These are phyloP conservation scores for Nemania serpens DNA, from an alignment of 2,329 filamentous ascomycete genomes.

Conservation along the genomic window DNA sequence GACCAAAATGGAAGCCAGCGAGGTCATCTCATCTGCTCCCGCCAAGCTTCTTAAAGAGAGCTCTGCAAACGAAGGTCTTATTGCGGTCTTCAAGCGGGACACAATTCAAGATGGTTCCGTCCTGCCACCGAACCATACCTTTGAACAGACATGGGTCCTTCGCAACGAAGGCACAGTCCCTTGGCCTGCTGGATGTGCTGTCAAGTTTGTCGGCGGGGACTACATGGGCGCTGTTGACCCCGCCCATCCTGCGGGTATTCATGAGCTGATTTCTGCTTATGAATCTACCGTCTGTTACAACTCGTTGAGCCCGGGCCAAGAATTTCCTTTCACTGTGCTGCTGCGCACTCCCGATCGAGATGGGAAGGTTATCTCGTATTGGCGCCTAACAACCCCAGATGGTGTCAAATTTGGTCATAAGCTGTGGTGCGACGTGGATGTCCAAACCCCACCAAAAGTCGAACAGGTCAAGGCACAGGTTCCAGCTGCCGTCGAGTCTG, in stretches of 20 bases:
- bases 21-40: slow-evolving; percentile 29
- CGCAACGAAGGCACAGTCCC: slow-evolving; percentile 77
- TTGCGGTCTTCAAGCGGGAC: slow-evolving; percentile 74
- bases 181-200: slow-evolving; percentile 89
- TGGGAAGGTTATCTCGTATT: slow-evolving; percentile 90
- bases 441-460: slow-evolving; percentile 54
- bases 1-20: slow-evolving; percentile 4
- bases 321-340: slow-evolving; percentile 79
- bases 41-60: slow-evolving; percentile 13
- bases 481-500: slow-evolving; percentile 22
- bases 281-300: slow-evolving; percentile 79
- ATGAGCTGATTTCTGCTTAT: slow-evolving; percentile 75
- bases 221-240: slow-evolving; percentile 94
- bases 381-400: slow-evolving; percentile 84
- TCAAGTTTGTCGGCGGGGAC: slow-evolving; percentile 91
- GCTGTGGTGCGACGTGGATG: slow-evolving; percentile 90
- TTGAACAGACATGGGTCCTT: slow-evolving; percentile 90
- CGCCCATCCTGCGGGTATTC: slow-evolving; percentile 75
- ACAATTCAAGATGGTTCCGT: slow-evolving; percentile 77
- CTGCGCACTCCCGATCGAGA: slow-evolving; percentile 79
- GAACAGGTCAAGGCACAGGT: slow-evolving; percentile 7
- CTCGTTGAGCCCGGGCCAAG: slow-evolving; percentile 72
- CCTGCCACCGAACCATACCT: slow-evolving; percentile 71
- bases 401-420: slow-evolving; percentile 88
- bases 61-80: slow-evolving; percentile 41